These are phyloP conservation scores for Planoprotostelium fungivorum DNA, from an alignment of 78 protist species.

Conservation along the genomic window DNA sequence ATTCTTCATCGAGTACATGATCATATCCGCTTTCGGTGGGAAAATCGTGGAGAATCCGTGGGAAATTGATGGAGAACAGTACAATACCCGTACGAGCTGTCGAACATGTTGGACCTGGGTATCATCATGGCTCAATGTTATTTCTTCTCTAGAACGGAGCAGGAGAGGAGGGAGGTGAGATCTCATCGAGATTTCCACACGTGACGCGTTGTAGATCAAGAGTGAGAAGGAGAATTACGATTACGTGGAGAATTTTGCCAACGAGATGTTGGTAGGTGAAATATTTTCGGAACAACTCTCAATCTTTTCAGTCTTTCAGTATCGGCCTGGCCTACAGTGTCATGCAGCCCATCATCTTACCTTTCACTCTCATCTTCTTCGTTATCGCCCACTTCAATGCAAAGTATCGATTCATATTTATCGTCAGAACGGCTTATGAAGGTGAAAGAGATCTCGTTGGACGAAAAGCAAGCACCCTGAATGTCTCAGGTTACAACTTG, in stretches of 20 bases:
- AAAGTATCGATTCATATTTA: not conserved
- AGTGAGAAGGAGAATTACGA: not conserved
- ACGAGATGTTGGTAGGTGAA: not conserved
- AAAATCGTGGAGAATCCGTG: not conserved
- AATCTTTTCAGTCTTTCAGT: not conserved
- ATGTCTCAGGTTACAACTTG: not conserved
- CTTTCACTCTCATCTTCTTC: not conserved
- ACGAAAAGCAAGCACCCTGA: too few relatives aligned
- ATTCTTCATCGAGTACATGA: not conserved
- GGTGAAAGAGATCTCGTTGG: not conserved
- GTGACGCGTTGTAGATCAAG: not conserved
- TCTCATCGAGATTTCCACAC: not conserved
- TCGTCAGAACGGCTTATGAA: not conserved
- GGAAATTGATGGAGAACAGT: not conserved
- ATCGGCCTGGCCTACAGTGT: not conserved
- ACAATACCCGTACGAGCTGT: not conserved
- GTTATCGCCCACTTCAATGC: not conserved
- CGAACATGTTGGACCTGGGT: not conserved
- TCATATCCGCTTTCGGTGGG: not conserved
- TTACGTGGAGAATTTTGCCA: not conserved
- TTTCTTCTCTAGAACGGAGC: not conserved
- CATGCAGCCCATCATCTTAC: not conserved
- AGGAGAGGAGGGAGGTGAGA: not conserved
- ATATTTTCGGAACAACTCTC: not conserved
- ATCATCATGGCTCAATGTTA: not conserved